These are phyloP conservation scores for Russula olivacea DNA, from an alignment of 768 basidiomycete genomes.

Conservation along the genomic window DNA sequence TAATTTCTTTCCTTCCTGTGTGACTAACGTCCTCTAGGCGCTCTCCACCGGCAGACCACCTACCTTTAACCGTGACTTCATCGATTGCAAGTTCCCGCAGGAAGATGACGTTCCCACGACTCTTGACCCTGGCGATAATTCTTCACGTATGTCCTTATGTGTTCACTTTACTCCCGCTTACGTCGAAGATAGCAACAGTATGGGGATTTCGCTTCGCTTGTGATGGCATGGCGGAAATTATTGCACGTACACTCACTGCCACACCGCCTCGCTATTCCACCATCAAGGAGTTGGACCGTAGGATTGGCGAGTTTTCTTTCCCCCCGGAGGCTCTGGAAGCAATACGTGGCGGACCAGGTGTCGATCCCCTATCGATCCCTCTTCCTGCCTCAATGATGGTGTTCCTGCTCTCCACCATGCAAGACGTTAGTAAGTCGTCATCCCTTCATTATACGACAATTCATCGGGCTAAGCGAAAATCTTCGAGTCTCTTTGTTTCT, in stretches of 20 bases:
- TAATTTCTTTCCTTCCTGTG: background rate
- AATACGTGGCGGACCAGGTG: slow-evolving; percentile 30
- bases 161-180: slow-evolving; percentile 5
- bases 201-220: slow-evolving; percentile 63
- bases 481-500: slow-evolving; percentile 47
- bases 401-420: slow-evolving; percentile 35
- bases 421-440: slow-evolving; percentile 33
- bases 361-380: slow-evolving; percentile 25
- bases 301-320: slow-evolving; percentile 58
- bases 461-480: background rate
- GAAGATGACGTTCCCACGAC: slow-evolving; percentile 30
- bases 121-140: slow-evolving; percentile 28
- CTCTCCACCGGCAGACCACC: slow-evolving; percentile 68
- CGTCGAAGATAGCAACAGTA: slow-evolving; percentile 40
- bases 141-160: slow-evolving; percentile 23
- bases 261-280: slow-evolving; percentile 53
- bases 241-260: slow-evolving; percentile 53
- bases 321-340: slow-evolving; percentile 41
- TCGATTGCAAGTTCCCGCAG: slow-evolving; percentile 60
- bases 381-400: slow-evolving; percentile 35
- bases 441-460: slow-evolving; percentile 37
- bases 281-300: slow-evolving; percentile 46
- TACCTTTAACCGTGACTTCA: slow-evolving; percentile 55
- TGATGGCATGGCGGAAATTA: slow-evolving; percentile 61
- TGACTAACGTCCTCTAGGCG: slow-evolving; percentile 38